Percentiles rank a stretch among this genome's conserved stretches.
Evolutionary conservation across 805 yeast species (phyloP).

Genomic region (Pichia scutulata): DNA sequence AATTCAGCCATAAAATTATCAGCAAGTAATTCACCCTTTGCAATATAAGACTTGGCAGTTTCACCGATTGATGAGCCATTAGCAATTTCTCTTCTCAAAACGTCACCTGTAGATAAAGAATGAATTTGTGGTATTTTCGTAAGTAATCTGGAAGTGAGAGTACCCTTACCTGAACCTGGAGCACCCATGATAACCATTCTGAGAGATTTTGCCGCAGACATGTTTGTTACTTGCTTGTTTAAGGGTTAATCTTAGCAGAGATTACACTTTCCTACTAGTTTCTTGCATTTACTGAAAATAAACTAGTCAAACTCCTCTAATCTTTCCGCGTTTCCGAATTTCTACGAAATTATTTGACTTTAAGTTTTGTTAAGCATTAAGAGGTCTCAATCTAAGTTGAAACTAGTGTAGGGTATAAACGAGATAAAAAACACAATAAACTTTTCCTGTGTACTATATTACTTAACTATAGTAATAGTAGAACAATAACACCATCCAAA

Average conservation of each 20-base stretch:
- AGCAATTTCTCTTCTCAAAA: constrained; percentile 62
- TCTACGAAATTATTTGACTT: neutral
- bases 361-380: too few relatives aligned
- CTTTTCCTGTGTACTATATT: too few relatives aligned
- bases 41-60: constrained; percentile 48
- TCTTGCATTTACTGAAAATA: neutral
- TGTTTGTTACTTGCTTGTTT: neutral
- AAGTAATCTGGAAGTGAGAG: constrained; percentile 64
- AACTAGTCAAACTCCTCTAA: neutral
- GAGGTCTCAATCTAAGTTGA: neutral
- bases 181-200: constrained; percentile 79
- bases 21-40: constrained; percentile 64
- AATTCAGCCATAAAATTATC: constrained; percentile 59
- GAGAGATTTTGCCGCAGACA: constrained; percentile 33
- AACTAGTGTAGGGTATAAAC: too few relatives aligned
- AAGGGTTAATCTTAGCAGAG: neutral
- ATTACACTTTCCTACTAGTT: neutral
- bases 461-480: too few relatives aligned
- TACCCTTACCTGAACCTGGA: constrained; percentile 95
- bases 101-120: constrained; percentile 78
- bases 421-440: too few relatives aligned
- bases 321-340: neutral
- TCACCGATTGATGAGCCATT: constrained; percentile 45
- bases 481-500: too few relatives aligned
- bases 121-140: constrained; percentile 43